Conservation (phyloP, 78 protist genomes). For the Dictyostelium firmibasis region DNA sequence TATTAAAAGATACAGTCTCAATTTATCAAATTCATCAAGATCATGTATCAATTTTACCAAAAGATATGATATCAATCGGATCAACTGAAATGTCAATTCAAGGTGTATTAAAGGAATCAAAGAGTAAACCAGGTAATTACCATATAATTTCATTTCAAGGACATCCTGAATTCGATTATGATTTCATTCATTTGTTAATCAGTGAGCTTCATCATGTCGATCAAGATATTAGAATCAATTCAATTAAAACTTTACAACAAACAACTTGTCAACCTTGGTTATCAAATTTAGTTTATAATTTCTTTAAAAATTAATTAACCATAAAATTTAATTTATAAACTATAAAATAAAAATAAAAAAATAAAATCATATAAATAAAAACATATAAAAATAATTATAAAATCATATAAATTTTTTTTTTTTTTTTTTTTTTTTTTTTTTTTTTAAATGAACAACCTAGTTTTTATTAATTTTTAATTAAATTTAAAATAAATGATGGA, state of each 20-base stretch:
- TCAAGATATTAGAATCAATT: not conserved
- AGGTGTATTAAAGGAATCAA: slow-evolving; percentile 24
- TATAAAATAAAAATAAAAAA: too few relatives aligned
- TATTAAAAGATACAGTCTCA: not conserved
- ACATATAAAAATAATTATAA: too few relatives aligned
- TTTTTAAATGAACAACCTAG: too few relatives aligned
- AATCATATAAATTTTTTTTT: too few relatives aligned
- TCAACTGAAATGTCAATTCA: slow-evolving; percentile 7
- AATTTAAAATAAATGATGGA: not conserved
- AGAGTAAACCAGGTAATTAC: not conserved
- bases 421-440: too few relatives aligned
- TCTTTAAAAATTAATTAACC: not conserved
- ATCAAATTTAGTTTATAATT: not conserved
- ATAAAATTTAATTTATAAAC: not conserved
- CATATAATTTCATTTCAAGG: slow-evolving; percentile 44
- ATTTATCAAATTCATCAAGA: slow-evolving; percentile 58
- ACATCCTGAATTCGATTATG: slow-evolving; percentile 38
- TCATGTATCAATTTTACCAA: slow-evolving; percentile 25
- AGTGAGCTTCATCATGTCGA: not conserved
- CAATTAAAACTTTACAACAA: not conserved
- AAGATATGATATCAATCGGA: not conserved
- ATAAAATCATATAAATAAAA: too few relatives aligned
- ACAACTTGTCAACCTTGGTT: slow-evolving; percentile 5
- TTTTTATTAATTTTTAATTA: too few relatives aligned
- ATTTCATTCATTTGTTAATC: not conserved